A percentile compares a stretch with the other conserved stretches of the same genome.
phyloP scores from a whole-genome alignment of 805 yeast species.

The Dipodascus geniculatus region DNA sequence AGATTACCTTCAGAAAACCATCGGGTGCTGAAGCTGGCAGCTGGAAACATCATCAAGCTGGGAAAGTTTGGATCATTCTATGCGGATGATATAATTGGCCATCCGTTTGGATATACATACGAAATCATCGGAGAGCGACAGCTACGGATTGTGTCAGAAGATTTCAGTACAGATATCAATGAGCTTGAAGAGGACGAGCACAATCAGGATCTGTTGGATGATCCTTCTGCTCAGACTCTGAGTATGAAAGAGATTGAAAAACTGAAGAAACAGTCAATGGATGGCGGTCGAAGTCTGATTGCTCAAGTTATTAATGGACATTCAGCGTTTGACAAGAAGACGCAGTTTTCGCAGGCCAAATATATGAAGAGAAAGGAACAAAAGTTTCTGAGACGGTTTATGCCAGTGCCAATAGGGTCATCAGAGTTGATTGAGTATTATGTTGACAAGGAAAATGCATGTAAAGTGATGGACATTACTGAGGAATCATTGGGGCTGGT shows the following conservation, averaged over 20 bases:
- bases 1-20: conserved; percentile 73
- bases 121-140: conserved; percentile 52
- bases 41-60: conserved; percentile 50
- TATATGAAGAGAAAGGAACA: conserved; percentile 85
- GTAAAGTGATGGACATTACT: conserved; percentile 63
- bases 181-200: conserved; percentile 28
- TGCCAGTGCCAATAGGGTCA: conserved; percentile 64
- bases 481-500: conserved; percentile 73
- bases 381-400: conserved; percentile 78
- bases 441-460: conserved; percentile 59
- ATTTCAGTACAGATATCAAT: conserved; percentile 24
- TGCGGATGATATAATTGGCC: conserved; percentile 66
- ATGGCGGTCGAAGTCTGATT: conserved; percentile 62
- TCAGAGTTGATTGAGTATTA: conserved; percentile 63
- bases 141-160: conserved; percentile 21
- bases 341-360: conserved; percentile 82
- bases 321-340: conserved; percentile 77
- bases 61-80: conserved; percentile 89
- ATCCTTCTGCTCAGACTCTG: conserved; percentile 54
- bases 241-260: conserved; percentile 73
- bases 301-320: conserved; percentile 75
- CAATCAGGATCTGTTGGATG: conserved; percentile 59
- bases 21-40: conserved; percentile 56
- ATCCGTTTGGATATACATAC: conserved; percentile 78
- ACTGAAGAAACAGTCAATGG: conserved; percentile 40